Percentiles rank a stretch among this genome's conserved stretches.
These are phyloP conservation scores for Nepenthes alata DNA, from an alignment of 179 eudicot species.

Conservation along the genomic window DNA sequence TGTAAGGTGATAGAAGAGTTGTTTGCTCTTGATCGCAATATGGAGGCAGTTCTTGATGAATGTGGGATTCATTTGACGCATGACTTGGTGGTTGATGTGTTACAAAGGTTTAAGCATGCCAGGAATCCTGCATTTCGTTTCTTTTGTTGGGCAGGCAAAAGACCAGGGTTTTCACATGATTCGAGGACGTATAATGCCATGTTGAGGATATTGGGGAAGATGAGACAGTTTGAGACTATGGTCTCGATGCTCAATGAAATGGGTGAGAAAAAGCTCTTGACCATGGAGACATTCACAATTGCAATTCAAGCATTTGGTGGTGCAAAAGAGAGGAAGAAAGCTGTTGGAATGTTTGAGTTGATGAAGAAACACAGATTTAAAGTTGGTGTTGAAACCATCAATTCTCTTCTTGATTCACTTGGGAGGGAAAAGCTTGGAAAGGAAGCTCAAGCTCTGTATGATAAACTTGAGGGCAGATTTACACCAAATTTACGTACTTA, in stretches of 20 bases:
- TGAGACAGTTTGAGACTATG: slow-evolving; percentile 83
- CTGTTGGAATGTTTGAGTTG: slow-evolving; percentile 69
- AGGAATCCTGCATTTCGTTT: slow-evolving; percentile 79
- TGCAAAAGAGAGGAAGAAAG: slow-evolving; percentile 74
- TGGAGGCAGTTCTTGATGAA: slow-evolving; percentile 88
- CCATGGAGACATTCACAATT: slow-evolving; percentile 54
- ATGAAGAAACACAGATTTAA: slow-evolving; percentile 63
- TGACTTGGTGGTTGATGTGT: slow-evolving; percentile 64
- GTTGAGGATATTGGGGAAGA: slow-evolving; percentile 67
- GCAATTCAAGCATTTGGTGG: slow-evolving; percentile 64
- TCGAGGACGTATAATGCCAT: slow-evolving; percentile 61
- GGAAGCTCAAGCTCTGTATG: slow-evolving; percentile 69
- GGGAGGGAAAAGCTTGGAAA: slow-evolving; percentile 65
- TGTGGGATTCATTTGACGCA: slow-evolving; percentile 47
- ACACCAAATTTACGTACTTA: slow-evolving; percentile 51
- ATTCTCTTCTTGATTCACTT: slow-evolving; percentile 61
- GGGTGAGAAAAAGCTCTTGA: slow-evolving; percentile 59
- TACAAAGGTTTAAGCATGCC: slow-evolving; percentile 67
- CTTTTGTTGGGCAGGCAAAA: slow-evolving; percentile 70
- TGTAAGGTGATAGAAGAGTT: slow-evolving; percentile 73
- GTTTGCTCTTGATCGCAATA: slow-evolving; percentile 70
- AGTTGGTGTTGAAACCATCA: slow-evolving; percentile 56
- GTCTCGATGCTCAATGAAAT: slow-evolving; percentile 70
- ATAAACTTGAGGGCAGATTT: slow-evolving; percentile 50
- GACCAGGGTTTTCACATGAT: slow-evolving; percentile 49